These are phyloP conservation scores for Turnera subulata DNA, from an alignment of 345 rosid genomes.

Conservation along the genomic window DNA sequence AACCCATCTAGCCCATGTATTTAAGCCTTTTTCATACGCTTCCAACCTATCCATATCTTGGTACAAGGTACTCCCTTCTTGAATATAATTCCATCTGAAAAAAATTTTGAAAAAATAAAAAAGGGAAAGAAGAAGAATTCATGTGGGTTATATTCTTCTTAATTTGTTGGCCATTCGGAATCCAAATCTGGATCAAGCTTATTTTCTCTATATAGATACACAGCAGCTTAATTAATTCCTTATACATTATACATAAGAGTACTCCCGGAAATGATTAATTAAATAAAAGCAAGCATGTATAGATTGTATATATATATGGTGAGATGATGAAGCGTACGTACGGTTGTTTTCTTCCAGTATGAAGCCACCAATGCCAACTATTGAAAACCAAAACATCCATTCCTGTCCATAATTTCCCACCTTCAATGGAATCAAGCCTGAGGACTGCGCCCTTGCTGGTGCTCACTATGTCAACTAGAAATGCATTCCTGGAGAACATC, in stretches of 20 bases:
- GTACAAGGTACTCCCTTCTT: constrained; percentile 23
- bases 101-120: no score
- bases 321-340: constrained; percentile 14
- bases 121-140: no score
- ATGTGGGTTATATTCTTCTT: no score
- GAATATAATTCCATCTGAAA: constrained; percentile 63
- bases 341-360: constrained; percentile 70
- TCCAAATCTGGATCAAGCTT: no score
- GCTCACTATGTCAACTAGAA: constrained; percentile 55
- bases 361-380: constrained; percentile 99
- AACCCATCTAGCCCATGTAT: constrained; percentile 71
- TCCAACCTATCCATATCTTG: constrained; percentile 55
- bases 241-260: no score
- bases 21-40: constrained; percentile 58
- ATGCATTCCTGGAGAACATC: constrained; percentile 64
- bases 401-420: constrained; percentile 49
- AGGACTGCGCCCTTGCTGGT: constrained; percentile 39
- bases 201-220: no score
- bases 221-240: no score
- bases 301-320: not conserved
- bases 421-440: constrained; percentile 49
- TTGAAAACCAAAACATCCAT: constrained; percentile 60
- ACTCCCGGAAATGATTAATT: not conserved
- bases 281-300: not conserved
- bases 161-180: no score